These are phyloP conservation scores for Penicillium sp. DNA, from an alignment of 2,329 filamentous ascomycete genomes.

Conservation along the genomic window DNA sequence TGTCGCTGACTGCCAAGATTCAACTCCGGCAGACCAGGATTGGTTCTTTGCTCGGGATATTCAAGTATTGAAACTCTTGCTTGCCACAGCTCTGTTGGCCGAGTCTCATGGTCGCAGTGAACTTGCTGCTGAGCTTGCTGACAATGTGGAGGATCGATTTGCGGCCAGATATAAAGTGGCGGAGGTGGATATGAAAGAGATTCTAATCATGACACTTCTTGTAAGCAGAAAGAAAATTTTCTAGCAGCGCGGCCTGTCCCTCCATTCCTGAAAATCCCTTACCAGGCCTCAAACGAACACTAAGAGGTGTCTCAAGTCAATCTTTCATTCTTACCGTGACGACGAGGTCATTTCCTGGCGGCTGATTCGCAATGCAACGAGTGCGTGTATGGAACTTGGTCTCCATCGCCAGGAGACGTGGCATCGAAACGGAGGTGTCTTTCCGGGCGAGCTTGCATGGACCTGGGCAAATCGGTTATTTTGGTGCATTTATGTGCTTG, in stretches of 20 bases:
- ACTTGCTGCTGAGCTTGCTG: slow-evolving; percentile 31
- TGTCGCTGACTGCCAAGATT: neutral
- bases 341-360: slow-evolving; percentile 49
- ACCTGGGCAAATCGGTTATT: slow-evolving; percentile 38
- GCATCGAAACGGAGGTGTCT: slow-evolving; percentile 28
- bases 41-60: slow-evolving; percentile 46
- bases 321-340: slow-evolving; percentile 41
- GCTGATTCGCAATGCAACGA: slow-evolving; percentile 43
- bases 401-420: slow-evolving; percentile 45
- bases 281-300: neutral
- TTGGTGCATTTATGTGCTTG: slow-evolving; percentile 49
- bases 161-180: slow-evolving; percentile 29
- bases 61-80: slow-evolving; percentile 69
- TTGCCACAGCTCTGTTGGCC: slow-evolving; percentile 67
- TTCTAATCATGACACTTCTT: slow-evolving; percentile 29
- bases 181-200: slow-evolving; percentile 36
- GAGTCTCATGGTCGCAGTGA: slow-evolving; percentile 73
- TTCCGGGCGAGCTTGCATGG: slow-evolving; percentile 33
- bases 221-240: slow-evolving; percentile 8
- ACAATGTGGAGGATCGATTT: slow-evolving; percentile 33
- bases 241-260: neutral
- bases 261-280: neutral
- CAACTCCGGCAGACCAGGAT: slow-evolving; percentile 21
- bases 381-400: slow-evolving; percentile 46
- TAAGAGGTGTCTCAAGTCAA: slow-evolving; percentile 19